Base-by-base conservation (phyloP, 768 basidiomycete genomes). In the Auriscalpium microsporum region DNA sequence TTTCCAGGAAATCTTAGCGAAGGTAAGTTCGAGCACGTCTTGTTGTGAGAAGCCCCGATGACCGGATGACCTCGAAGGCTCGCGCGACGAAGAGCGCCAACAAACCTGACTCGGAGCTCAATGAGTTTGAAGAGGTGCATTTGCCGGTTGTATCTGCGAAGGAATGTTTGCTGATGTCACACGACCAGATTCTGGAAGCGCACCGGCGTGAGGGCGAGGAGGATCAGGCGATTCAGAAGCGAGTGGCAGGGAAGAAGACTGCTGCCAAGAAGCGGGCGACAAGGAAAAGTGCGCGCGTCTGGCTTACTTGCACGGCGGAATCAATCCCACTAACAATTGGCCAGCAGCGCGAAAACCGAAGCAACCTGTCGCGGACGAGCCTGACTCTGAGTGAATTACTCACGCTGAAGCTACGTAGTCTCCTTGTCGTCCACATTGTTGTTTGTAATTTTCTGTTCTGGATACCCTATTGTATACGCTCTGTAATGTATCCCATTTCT, bases 51-150 rank as follows among this genome's bases (percentile, higher is more conserved):
- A 44, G 51, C 23, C 38, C 14, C 49, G n/a, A 34, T 55, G 48
- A n/a, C 14, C 34, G 48, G 35, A 19, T 50, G 48, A 13, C 46
- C 11, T 13, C 44, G 9, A 56, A 89, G 86, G 90, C 92, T 37
- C 80, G 92, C n/a, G 72, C 81, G 35, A 95, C 95, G 72, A 97
- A 96, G 71, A 86, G 85, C 36, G 82, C 88, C 59, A 90, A 86
- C 67, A 97, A 96, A 69, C 90, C 93, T 3, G 94, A 96, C 61
- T 80, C 86, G 0, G 95, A 98, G 63, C 72, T 98, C 48, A 87
- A 94, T 60, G 95, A 99, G 71, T 99, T 99, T 64, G 94, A 97
- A 69, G 77, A 78, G 65, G 94, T 90, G 58, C 34, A 73, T 65
- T 46, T 6, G 19, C 42, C 2, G 14, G 21, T 46, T 34, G 38